phyloP scores from a whole-genome alignment of 2,329 filamentous ascomycete species.

The Nigrograna mackinnonii region DNA sequence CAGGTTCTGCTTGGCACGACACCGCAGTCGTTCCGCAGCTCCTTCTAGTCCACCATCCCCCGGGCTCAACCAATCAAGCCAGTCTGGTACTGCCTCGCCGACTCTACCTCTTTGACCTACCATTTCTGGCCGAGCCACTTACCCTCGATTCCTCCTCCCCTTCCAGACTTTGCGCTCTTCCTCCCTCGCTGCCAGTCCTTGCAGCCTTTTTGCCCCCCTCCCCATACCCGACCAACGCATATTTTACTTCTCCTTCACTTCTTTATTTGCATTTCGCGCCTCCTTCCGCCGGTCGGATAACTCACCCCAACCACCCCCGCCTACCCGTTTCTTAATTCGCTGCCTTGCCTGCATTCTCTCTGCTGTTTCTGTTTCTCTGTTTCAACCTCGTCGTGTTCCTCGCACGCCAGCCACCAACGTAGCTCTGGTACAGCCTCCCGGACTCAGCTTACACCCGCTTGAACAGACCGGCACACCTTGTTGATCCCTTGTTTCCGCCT shows the following conservation, averaged over 20 bases:
- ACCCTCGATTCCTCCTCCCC: neutral
- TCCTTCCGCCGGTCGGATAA: slow-evolving; percentile 37
- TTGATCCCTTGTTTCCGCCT: slow-evolving; percentile 27
- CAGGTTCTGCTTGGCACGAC: slow-evolving; percentile 21
- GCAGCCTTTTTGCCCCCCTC: no score
- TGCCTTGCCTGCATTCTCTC: slow-evolving; percentile 5
- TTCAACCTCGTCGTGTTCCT: slow-evolving; percentile 28
- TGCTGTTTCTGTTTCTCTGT: slow-evolving; percentile 14
- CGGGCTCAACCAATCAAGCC: slow-evolving; percentile 10
- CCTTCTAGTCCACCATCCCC: no score
- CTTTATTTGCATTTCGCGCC: slow-evolving; percentile 5
- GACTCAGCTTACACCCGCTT: slow-evolving; percentile 37
- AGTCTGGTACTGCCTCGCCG: slow-evolving; percentile 20
- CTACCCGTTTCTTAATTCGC: slow-evolving; percentile 29
- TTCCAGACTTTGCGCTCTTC: no score
- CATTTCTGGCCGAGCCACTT: slow-evolving; percentile 32
- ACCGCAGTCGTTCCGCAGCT: no score
- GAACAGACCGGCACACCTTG: slow-evolving; percentile 26
- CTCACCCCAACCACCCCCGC: no score
- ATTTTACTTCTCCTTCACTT: no score
- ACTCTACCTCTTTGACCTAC: slow-evolving; percentile 17
- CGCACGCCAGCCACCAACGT: slow-evolving; percentile 31
- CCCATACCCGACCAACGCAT: no score
- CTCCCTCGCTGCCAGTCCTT: no score
- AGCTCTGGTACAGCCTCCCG: slow-evolving; percentile 27